Evolutionary conservation across 345 rosid species (phyloP).

Genomic region (Lepidium sativum): DNA sequence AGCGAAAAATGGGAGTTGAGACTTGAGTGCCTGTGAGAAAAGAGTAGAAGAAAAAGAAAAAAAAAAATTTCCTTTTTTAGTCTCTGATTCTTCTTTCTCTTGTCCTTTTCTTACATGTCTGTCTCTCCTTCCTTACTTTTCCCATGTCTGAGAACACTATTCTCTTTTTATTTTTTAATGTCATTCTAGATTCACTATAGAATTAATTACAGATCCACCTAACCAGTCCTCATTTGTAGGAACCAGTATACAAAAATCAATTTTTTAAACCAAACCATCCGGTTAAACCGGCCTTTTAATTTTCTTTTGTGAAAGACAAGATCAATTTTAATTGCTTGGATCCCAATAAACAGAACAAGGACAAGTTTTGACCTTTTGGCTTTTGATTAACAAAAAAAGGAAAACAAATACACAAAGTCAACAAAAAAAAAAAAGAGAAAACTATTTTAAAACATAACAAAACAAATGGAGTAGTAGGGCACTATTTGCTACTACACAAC

Average conservation of each 20-base stretch:
- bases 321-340: not conserved
- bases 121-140: not conserved
- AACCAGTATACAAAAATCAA: not conserved
- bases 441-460: not conserved
- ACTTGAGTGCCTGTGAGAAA: not conserved
- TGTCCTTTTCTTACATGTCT: constrained; percentile 15
- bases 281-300: constrained; percentile 4
- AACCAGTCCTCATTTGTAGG: constrained; percentile 2
- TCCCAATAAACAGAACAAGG: not conserved
- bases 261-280: not conserved
- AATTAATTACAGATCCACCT: not conserved
- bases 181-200: not conserved
- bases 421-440: not conserved
- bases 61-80: not conserved
- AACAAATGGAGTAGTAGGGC: not conserved
- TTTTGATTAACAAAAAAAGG: not conserved
- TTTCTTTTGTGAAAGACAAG: too few relatives aligned
- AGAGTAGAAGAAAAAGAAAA: not conserved
- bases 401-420: not conserved
- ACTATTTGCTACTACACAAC: constrained; percentile 9
- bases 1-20: constrained; percentile 11
- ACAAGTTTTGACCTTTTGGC: not conserved
- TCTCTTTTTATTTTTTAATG: not conserved
- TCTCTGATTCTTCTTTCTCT: constrained; percentile 16
- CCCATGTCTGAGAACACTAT: not conserved